Percentiles rank a stretch among this genome's conserved stretches.
Evolutionary conservation across 768 basidiomycete species (phyloP).

Genomic region (Suillus subluteus): DNA sequence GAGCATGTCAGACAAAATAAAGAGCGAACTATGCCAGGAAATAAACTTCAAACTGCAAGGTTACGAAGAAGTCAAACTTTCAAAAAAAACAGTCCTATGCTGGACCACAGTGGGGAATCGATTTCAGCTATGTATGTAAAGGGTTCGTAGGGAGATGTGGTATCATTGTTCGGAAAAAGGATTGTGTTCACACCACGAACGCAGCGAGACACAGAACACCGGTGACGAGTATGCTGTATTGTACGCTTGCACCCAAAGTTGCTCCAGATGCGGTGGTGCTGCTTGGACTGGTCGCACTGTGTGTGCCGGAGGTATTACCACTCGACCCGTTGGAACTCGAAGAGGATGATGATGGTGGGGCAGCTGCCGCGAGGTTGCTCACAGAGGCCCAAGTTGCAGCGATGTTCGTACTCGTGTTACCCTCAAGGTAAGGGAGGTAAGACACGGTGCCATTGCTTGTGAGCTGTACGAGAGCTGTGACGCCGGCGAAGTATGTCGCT

Average conservation of each 20-base stretch:
- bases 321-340: conserved; percentile 18
- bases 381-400: conserved; percentile 54
- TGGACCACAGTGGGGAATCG: background rate
- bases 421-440: conserved; percentile 60
- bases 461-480: conserved; percentile 67
- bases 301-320: conserved; percentile 22
- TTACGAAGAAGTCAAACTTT: background rate
- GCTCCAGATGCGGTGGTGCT: conserved; percentile 14
- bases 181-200: background rate
- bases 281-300: conserved; percentile 18
- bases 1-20: background rate
- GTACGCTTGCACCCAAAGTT: background rate
- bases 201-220: background rate
- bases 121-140: background rate
- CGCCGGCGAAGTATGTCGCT: conserved; percentile 67
- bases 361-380: conserved; percentile 45
- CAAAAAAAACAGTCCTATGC: background rate
- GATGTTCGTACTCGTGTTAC: conserved; percentile 45
- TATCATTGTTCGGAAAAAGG: background rate
- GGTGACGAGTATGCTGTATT: background rate
- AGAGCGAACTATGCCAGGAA: background rate
- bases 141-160: background rate
- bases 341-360: conserved; percentile 36
- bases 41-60: background rate
- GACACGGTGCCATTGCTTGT: conserved; percentile 60